phyloP scores from a whole-genome alignment of 306 rosid species.

The Arachis stenosperma region DNA sequence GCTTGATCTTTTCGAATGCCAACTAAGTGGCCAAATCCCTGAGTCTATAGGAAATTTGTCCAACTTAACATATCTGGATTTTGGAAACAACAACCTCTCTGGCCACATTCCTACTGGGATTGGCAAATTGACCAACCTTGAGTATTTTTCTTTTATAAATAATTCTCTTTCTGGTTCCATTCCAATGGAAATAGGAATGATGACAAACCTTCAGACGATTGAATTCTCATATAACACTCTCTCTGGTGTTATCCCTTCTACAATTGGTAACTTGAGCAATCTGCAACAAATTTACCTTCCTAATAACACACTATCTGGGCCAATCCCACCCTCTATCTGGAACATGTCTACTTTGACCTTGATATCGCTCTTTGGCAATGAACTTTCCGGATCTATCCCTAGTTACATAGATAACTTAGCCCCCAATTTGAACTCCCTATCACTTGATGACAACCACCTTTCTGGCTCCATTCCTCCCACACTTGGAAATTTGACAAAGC shows the following conservation, averaged over 20 bases:
- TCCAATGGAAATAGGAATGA: slow-evolving; percentile 43
- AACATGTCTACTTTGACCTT: slow-evolving; percentile 28
- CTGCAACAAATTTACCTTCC: slow-evolving; percentile 1
- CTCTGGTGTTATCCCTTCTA: slow-evolving; percentile 33
- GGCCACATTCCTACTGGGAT: slow-evolving; percentile 33
- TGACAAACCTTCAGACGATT: slow-evolving; percentile 7
- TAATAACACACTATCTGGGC: slow-evolving; percentile 30
- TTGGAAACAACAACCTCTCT: slow-evolving; percentile 3
- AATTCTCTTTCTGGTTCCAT: slow-evolving; percentile 33
- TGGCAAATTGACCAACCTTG: slow-evolving; percentile 40
- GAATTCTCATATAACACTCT: slow-evolving; percentile 24
- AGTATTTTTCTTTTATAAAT: neutral
- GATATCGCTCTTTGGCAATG: neutral
- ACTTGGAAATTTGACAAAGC: slow-evolving; percentile 8
- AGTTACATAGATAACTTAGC: slow-evolving; percentile 29
- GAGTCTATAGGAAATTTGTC: slow-evolving; percentile 41
- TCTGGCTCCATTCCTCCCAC: slow-evolving; percentile 23
- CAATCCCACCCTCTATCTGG: slow-evolving; percentile 40
- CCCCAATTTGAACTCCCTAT: slow-evolving; percentile 17
- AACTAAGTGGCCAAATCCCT: slow-evolving; percentile 31
- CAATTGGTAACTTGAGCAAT: slow-evolving; percentile 37
- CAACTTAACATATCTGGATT: slow-evolving; percentile 34
- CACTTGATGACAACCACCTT: neutral
- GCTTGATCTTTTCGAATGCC: slow-evolving; percentile 22
- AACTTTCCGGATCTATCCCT: slow-evolving; percentile 36